phyloP scores from a whole-genome alignment of 768 basidiomycete species.

The Suillus subaureus region DNA sequence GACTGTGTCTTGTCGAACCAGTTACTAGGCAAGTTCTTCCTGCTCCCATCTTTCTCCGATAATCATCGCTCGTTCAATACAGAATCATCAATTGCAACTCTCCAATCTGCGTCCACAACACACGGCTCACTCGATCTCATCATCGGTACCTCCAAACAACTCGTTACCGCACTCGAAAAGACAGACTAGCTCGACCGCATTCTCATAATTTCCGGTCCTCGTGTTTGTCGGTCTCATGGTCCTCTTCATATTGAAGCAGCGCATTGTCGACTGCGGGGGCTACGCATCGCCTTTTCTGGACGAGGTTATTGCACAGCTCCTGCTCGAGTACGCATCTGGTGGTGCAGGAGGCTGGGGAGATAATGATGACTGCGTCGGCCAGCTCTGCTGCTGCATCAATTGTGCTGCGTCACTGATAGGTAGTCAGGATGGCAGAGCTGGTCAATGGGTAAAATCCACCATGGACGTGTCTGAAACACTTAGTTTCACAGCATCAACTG shows the following conservation, averaged over 20 bases:
- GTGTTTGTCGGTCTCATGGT: conserved; percentile 81
- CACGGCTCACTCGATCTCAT: conserved; percentile 76
- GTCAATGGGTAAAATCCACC: too few species aligned
- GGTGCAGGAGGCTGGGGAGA: conserved; percentile 10
- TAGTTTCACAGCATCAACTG: not conserved
- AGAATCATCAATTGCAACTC: conserved; percentile 79
- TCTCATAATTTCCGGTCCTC: conserved; percentile 84
- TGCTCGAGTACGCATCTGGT: not conserved
- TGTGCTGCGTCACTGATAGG: not conserved
- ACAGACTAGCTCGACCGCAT: conserved; percentile 94
- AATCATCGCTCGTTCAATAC: too few species aligned
- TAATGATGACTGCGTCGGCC: not conserved
- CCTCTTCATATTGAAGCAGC: conserved; percentile 84
- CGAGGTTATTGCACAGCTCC: conserved; percentile 66
- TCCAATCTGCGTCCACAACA: conserved; percentile 71
- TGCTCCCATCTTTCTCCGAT: too few species aligned
- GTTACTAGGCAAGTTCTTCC: conserved; percentile 66
- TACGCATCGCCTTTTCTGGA: conserved; percentile 91
- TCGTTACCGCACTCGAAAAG: conserved; percentile 86
- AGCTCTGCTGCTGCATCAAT: not conserved
- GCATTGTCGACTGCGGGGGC: conserved; percentile 77
- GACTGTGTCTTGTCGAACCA: conserved; percentile 84
- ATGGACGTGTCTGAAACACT: not conserved
- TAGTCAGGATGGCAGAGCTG: not conserved
- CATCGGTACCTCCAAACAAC: conserved; percentile 76